A percentile compares a stretch with the other conserved stretches of the same genome.
Conservation (phyloP, 768 basidiomycete genomes). For the Kockovaella imperatae region DNA sequence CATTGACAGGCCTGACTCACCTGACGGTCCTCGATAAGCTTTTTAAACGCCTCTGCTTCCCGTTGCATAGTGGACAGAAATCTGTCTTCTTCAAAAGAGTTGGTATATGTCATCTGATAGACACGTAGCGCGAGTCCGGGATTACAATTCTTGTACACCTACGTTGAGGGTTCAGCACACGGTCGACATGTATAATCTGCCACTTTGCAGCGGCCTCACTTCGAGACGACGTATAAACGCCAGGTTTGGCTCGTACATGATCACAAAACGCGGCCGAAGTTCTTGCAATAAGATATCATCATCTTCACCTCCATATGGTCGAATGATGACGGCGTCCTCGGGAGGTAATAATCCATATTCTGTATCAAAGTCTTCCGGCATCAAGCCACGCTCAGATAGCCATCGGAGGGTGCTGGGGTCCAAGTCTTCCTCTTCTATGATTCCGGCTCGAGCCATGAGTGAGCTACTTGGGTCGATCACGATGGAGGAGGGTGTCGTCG, state of each 20-base stretch:
- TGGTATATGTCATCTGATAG: constrained; percentile 91
- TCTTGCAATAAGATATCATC: constrained; percentile 85
- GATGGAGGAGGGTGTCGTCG: background rate
- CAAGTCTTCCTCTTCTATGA: constrained; percentile 36
- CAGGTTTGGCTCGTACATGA: constrained; percentile 91
- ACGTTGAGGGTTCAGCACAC: background rate
- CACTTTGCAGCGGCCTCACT: constrained; percentile 48
- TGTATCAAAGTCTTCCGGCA: constrained; percentile 58
- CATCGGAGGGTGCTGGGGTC: constrained; percentile 6
- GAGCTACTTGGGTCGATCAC: background rate
- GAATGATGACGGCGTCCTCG: constrained; percentile 72
- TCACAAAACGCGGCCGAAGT: constrained; percentile 79
- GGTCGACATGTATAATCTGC: background rate
- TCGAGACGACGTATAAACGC: constrained; percentile 89
- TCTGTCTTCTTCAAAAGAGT: constrained; percentile 90
- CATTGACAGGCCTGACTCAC: constrained; percentile 50
- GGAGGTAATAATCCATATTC: constrained; percentile 71
- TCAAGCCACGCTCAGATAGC: constrained; percentile 15
- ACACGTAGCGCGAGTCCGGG: constrained; percentile 76
- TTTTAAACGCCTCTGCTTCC: constrained; percentile 91
- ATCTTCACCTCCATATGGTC: constrained; percentile 82
- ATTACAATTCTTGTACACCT: constrained; percentile 81
- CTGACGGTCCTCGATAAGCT: constrained; percentile 81
- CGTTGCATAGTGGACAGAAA: constrained; percentile 79
- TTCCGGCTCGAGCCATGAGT: constrained; percentile 21